Base-by-base conservation (phyloP, 129 eudicot species). In the Apium graveolens region DNA sequence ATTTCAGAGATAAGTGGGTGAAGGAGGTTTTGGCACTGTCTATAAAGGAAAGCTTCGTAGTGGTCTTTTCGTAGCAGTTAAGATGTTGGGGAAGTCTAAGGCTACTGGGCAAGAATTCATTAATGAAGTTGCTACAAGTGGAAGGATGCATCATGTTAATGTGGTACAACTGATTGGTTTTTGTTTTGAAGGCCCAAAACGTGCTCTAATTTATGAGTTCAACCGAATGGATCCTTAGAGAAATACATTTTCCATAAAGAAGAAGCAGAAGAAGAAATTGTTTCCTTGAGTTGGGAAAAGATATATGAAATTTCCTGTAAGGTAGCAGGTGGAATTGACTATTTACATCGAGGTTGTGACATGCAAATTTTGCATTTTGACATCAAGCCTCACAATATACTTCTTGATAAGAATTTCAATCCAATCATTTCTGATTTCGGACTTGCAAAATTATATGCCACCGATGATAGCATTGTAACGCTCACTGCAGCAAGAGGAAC, bases 361-460 rank as follows among this genome's bases (percentile, higher is more conserved):
- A 62, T 62, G 11, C 69, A 62, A 62, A 62, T 62, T 62, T 26
- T 62, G 69, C 69, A 62, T 62, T 62, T 62, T 14, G 69, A 62
- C 69, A 62, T 62, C 34, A 62, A 62, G 35, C 69, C 69, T 62
- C 69, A 62, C 35, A 62, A 62, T 18, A 62, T 62, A 26, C 69
- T 62, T 62, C 69, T 27, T 27, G 69, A 62, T 62, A 62, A 62
- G 63, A 11, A 62, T 62, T 27, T 62, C 69, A 27, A 62, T 62
- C 69, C 69, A 27, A 32, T 62, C 16, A 62, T 62, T n/a, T 62
- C 35, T 12, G 69, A 62, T 27, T 62, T 62, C 18, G 69, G 69
- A 12, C 69, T 62, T 62, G 69, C 69, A 27, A 62, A 27, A 62
- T 12, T 13, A 10, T 26, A 55, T 55, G 63, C 26, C 26, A 62